Evolutionary conservation across 2,329 filamentous ascomycete species (phyloP).

Genomic region (Clarireedia monteithiana): DNA sequence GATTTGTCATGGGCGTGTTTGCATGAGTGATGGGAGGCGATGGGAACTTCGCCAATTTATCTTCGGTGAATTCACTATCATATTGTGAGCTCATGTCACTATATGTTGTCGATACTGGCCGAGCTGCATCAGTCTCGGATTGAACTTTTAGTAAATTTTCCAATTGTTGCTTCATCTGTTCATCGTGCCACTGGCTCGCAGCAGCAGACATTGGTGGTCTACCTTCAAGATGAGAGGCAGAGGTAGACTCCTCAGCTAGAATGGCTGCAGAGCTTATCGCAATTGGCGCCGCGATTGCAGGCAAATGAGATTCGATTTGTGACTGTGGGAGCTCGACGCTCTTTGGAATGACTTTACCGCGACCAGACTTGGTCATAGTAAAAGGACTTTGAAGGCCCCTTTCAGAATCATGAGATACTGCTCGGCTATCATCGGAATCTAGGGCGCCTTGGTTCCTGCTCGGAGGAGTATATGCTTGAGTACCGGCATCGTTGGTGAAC

Average conservation of each 20-base stretch:
- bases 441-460: background rate
- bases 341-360: background rate
- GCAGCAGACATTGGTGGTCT: conserved; percentile 22
- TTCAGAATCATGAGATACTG: background rate
- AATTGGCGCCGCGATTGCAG: conserved; percentile 9
- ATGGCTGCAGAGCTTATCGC: conserved; percentile 15
- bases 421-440: background rate
- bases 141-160: conserved; percentile 16
- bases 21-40: conserved; percentile 39
- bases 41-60: conserved; percentile 47
- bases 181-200: conserved; percentile 26
- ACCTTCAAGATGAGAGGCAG: conserved; percentile 16
- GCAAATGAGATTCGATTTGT: background rate
- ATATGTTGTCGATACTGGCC: conserved; percentile 42
- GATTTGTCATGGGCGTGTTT: conserved; percentile 20
- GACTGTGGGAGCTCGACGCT: background rate
- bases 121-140: conserved; percentile 22
- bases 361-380: background rate
- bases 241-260: conserved; percentile 12
- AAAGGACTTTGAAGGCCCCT: background rate
- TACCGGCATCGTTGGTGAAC: conserved; percentile 1
- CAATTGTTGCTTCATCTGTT: conserved; percentile 21
- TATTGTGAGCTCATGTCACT: conserved; percentile 47
- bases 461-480: background rate
- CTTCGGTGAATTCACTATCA: conserved; percentile 39